These are phyloP conservation scores for Pestalotiopsis sp. DNA, from an alignment of 2,329 filamentous ascomycete species.

Conservation along the genomic window DNA sequence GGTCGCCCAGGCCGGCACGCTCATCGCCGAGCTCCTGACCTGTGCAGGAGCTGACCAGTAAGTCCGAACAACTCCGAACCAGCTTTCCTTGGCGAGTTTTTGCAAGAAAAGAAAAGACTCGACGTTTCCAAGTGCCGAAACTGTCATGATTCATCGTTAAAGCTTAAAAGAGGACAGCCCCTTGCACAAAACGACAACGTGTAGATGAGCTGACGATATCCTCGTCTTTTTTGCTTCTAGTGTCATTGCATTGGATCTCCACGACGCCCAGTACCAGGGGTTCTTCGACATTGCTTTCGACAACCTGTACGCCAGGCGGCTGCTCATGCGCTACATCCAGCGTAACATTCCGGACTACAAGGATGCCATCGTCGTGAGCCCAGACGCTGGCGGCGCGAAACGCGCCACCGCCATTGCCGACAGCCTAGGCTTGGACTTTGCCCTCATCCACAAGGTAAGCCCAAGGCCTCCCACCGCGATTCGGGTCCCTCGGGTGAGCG, in stretches of 20 bases:
- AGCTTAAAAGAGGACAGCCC: not conserved
- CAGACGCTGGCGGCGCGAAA: conserved; percentile 95
- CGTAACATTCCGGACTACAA: conserved; percentile 83
- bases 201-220: not conserved
- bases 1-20: conserved; percentile 95
- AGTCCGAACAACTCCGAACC: conserved; percentile 24
- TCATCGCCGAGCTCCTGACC: conserved; percentile 91
- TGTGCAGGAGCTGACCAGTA: conserved; percentile 96
- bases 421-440: conserved; percentile 90
- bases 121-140: not conserved
- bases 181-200: not conserved
- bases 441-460: conserved; percentile 93
- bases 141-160: conserved; percentile 3
- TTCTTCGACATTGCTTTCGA: conserved; percentile 99
- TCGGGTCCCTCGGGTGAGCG: conserved; percentile 3
- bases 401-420: conserved; percentile 94
- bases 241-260: conserved; percentile 96
- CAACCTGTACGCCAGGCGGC: conserved; percentile 86
- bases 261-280: conserved; percentile 95
- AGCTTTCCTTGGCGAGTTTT: conserved; percentile 1
- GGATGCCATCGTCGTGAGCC: conserved; percentile 90
- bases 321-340: conserved; percentile 73
- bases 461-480: conserved; percentile 23
- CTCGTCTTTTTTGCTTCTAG: conserved; percentile 17
- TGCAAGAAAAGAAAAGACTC: too few relatives aligned